Percentiles rank a stretch among this genome's conserved stretches.
phyloP scores from a whole-genome alignment of 2,329 filamentous ascomycete genomes.

The Ilyonectria mors-panacis region DNA sequence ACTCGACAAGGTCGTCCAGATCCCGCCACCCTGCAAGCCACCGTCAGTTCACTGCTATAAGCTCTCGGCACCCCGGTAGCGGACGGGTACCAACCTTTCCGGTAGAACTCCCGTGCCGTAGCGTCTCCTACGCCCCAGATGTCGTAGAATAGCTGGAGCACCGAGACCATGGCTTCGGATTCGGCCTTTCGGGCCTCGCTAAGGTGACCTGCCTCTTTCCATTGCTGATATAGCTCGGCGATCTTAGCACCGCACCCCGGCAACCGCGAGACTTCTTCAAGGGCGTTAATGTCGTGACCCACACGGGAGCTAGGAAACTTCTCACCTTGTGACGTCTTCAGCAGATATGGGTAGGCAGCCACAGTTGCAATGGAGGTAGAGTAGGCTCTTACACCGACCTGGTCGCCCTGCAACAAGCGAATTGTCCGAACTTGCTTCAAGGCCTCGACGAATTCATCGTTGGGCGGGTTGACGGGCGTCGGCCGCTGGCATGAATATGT shows the following conservation, averaged over 20 bases:
- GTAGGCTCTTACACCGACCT: slow-evolving; percentile 88
- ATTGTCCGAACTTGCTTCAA: slow-evolving; percentile 82
- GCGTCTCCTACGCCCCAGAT: slow-evolving; percentile 94
- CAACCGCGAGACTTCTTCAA: slow-evolving; percentile 68
- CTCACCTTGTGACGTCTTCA: slow-evolving; percentile 61
- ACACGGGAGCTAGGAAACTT: slow-evolving; percentile 25
- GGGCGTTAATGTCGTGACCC: not conserved
- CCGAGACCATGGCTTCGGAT: slow-evolving; percentile 73
- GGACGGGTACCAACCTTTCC: slow-evolving; percentile 60
- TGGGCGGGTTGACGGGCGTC: slow-evolving; percentile 79
- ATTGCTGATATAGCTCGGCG: slow-evolving; percentile 83
- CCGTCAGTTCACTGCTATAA: slow-evolving; percentile 12
- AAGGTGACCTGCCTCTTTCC: slow-evolving; percentile 72
- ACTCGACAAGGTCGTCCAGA: slow-evolving; percentile 87
- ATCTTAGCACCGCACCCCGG: slow-evolving; percentile 89
- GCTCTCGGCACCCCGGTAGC: not conserved
- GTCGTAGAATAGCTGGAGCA: slow-evolving; percentile 80
- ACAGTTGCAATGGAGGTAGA: slow-evolving; percentile 88
- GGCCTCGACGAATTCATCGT: slow-evolving; percentile 80
- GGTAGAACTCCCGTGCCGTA: slow-evolving; percentile 86
- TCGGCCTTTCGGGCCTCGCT: slow-evolving; percentile 76
- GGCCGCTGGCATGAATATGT: slow-evolving; percentile 85
- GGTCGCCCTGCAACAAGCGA: slow-evolving; percentile 79
- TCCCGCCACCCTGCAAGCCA: slow-evolving; percentile 77
- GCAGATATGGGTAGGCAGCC: slow-evolving; percentile 79